Base-by-base conservation (phyloP, 257 asterid genomes). In the Cynanchum wilfordii region DNA sequence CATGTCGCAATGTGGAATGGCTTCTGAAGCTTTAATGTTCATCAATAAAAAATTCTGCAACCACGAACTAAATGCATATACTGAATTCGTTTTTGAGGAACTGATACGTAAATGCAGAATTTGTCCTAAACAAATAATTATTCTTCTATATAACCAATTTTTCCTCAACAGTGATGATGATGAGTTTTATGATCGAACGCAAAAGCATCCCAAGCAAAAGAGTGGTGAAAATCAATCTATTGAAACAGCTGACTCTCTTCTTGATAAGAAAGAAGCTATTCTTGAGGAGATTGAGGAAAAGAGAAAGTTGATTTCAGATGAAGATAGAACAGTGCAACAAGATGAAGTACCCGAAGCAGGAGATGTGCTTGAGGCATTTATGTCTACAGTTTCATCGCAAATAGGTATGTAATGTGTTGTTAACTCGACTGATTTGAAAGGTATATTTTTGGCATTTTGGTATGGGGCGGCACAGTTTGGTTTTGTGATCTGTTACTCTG, bases 201-300 rank as follows among this genome's bases (percentile, higher is more conserved):
- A 68, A 78, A 95, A 95, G 86, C 79, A 87, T 45, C 72, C 81
- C 27, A 92, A 95, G 79, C 79, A 24, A 70, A 94, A 82, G 84
- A 79, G 66, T 74, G 92, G 88, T 57, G 95, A 86, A 78, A 84
- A 77, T 80, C 88, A 86, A 80, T 85, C 99, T 56, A 82, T 95
- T 57, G 98, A 95, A 82, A 92, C 99, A 52, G 96, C 98, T 55
- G 97, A 95, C 81, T 86, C 99, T 73, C 96, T 95, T 80, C 98
- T 95, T 76, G 98, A 88, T 80, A 95, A 90, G 89, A 90, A 85
- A 84, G 93, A 92, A 75, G 82, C 84, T 38, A 84, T 95, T 75
- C 69, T 69, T 20, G 84, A 79, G 79, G 84, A 86, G 82, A 90
- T 95, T 54, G 87, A 90, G 79, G 93, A 86, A 57, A 86, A 72